Percentiles rank a stretch among this genome's conserved stretches.
phyloP scores from a whole-genome alignment of 352 stramenopile genomes.

The Plasmopara viticola region DNA sequence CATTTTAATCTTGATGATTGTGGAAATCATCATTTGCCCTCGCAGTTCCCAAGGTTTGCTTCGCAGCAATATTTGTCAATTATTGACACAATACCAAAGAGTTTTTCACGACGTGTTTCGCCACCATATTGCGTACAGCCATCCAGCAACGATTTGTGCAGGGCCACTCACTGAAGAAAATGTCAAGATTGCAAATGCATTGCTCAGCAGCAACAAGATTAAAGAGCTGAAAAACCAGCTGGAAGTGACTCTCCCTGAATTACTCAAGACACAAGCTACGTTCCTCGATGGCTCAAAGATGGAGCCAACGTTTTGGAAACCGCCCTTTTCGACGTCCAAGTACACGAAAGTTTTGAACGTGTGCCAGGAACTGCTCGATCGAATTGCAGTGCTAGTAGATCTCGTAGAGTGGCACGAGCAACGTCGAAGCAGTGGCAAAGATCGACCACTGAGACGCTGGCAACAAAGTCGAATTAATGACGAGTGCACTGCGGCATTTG shows the following conservation, averaged over 20 bases:
- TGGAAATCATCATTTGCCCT: constrained; percentile 50
- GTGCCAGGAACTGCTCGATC: constrained; percentile 44
- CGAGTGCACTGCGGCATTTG: constrained; percentile 28
- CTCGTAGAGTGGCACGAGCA: constrained; percentile 59
- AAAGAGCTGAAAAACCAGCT: constrained; percentile 42
- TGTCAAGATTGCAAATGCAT: constrained; percentile 23
- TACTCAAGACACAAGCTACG: constrained; percentile 40
- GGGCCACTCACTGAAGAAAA: constrained; percentile 18
- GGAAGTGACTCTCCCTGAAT: constrained; percentile 26
- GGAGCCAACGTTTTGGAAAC: constrained; percentile 55
- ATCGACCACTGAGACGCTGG: constrained; percentile 23
- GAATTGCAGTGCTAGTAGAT: constrained; percentile 56
- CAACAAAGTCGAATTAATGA: constrained; percentile 29
- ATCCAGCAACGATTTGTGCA: constrained; percentile 1
- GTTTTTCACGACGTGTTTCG: constrained; percentile 47
- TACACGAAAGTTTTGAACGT: constrained; percentile 40
- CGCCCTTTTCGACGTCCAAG: constrained; percentile 48
- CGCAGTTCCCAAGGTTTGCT: constrained; percentile 49
- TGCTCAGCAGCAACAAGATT: constrained; percentile 24
- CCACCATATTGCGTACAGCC: constrained; percentile 49
- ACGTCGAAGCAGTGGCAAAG: constrained; percentile 22
- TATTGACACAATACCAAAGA: constrained; percentile 39
- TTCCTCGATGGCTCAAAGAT: constrained; percentile 41
- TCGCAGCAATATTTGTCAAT: constrained; percentile 48
- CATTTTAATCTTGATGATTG: constrained; percentile 62